A percentile compares a stretch with the other conserved stretches of the same genome.
These are phyloP conservation scores for Exophiala calicioides DNA, from an alignment of 2,329 filamentous ascomycete genomes.

Conservation along the genomic window DNA sequence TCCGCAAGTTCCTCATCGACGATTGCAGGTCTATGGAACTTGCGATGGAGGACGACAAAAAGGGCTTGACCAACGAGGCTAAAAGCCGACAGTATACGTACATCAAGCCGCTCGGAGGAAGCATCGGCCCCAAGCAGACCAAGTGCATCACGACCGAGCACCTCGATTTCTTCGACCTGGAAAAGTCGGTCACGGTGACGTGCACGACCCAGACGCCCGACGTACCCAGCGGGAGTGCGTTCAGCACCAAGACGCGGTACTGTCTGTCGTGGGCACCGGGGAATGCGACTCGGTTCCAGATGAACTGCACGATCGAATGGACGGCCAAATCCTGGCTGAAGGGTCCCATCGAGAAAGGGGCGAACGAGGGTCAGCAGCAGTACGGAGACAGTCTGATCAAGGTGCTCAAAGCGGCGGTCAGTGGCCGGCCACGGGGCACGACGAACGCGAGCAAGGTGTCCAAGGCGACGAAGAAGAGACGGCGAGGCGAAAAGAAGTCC, in stretches of 20 bases:
- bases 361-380: constrained; percentile 80
- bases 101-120: constrained; percentile 81
- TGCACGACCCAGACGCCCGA: constrained; percentile 88
- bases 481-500: constrained; percentile 60
- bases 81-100: constrained; percentile 77
- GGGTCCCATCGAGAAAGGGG: constrained; percentile 93
- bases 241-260: constrained; percentile 89
- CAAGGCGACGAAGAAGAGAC: constrained; percentile 58
- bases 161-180: constrained; percentile 80
- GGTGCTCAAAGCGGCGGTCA: constrained; percentile 71
- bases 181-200: constrained; percentile 81
- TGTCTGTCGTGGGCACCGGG: constrained; percentile 89
- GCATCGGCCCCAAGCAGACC: constrained; percentile 90
- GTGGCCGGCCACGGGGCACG: constrained; percentile 59
- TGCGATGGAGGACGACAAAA: constrained; percentile 78
- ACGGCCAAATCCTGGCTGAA: constrained; percentile 97
- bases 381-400: constrained; percentile 81
- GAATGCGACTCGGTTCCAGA: constrained; percentile 79
- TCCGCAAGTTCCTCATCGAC: constrained; percentile 79
- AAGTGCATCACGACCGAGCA: constrained; percentile 88
- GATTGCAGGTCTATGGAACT: constrained; percentile 83
- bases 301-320: constrained; percentile 94
- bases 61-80: constrained; percentile 72
- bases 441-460: constrained; percentile 49
- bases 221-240: constrained; percentile 90